Evolutionary conservation across 345 rosid genomes (phyloP), one percentile per base, ranked within the genome.

Genomic region (Gossypium longicalyx): DNA sequence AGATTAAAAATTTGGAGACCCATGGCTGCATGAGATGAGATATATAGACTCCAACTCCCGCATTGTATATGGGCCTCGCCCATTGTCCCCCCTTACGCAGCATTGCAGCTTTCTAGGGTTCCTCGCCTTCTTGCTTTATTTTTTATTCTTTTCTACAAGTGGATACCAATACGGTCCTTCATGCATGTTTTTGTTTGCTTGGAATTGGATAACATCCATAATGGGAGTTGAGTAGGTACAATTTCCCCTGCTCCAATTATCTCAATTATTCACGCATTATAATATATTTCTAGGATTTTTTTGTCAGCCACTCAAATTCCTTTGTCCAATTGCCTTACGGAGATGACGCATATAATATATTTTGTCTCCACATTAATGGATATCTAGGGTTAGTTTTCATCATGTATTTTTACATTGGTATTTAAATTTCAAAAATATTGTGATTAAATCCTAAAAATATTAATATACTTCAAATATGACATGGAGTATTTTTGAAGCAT

Each of bases 11-110:
- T 1, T 8, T 45, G 12, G 0, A 9, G 74, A 75, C 47, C 67
- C 15, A 63, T 34, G 38, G 44, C 22, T 85, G 84, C 83, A 83
- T 82, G 83, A 52, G 77, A 81, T 75, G 78, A 67, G 85, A 83
- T 19, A 3, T 56, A 10, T 83, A 20, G 74, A 59, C 66, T 41
- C 48, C 87, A 84, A 67, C 70, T 47, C 43, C 83, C 85, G 77
- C 88, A 82, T 29, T 48, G 43, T 29, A 49, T 20, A 49, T 34
- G 76, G 76, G 62, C 59, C 69, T 53, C 47, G n/a, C 54, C 19
- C 41, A 3, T 22, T 75, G 77, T 57, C 72, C 25, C 77, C 77
- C 66, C 77, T 75, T 67, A 17, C 56, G 72, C 77, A 54, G 77
- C 77, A 75, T 17, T 56, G 29, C 77, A 75, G 72, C 77, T 75